Conservation (phyloP, 2,329 filamentous ascomycete species). For the Thielaviopsis musarum region DNA sequence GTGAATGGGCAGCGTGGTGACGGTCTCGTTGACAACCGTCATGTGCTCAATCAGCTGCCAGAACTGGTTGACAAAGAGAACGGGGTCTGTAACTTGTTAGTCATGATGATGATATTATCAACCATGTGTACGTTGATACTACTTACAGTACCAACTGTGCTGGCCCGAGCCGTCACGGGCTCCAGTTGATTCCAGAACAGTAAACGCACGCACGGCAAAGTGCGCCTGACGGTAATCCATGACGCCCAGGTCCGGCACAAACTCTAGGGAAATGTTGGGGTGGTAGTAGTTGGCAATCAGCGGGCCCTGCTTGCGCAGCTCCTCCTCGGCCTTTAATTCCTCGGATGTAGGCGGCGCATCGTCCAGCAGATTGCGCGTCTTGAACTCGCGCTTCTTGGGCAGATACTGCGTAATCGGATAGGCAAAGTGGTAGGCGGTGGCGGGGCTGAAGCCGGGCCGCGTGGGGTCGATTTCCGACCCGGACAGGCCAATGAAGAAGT, state of each 20-base stretch:
- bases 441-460: conserved; percentile 52
- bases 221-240: conserved; percentile 50
- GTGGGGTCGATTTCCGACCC: conserved; percentile 64
- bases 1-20: conserved; percentile 63
- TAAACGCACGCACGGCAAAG: conserved; percentile 58
- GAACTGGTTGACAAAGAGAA: conserved; percentile 88
- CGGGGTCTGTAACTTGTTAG: conserved; percentile 35
- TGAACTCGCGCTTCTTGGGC: conserved; percentile 74
- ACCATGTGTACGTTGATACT: not conserved
- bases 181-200: conserved; percentile 63
- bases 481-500: conserved; percentile 72
- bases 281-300: conserved; percentile 79
- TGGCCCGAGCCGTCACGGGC: conserved; percentile 70
- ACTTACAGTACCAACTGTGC: conserved; percentile 72
- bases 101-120: not conserved
- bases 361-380: conserved; percentile 75
- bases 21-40: conserved; percentile 79
- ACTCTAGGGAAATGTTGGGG: conserved; percentile 78
- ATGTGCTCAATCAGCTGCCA: conserved; percentile 91
- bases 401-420: conserved; percentile 81
- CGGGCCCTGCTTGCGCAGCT: conserved; percentile 39
- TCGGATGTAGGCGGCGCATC: conserved; percentile 23
- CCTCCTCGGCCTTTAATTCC: conserved; percentile 33
- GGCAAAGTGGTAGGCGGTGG: conserved; percentile 66
- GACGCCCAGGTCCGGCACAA: conserved; percentile 65